These are phyloP conservation scores for Penicillium brasilianum DNA, from an alignment of 2,329 filamentous ascomycete species.

Conservation along the genomic window DNA sequence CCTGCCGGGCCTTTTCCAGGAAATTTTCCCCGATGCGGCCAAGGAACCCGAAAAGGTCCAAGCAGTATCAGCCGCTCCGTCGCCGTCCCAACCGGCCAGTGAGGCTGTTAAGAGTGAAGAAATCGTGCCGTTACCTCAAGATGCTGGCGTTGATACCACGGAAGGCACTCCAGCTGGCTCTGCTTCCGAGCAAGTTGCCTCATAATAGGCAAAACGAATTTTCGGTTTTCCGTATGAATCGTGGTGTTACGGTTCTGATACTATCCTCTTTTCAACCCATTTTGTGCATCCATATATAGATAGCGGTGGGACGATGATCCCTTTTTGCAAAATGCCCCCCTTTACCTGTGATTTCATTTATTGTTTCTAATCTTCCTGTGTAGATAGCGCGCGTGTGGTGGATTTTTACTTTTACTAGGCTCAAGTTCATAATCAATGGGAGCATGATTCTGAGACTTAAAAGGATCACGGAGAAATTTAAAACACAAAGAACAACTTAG, in stretches of 20 bases:
- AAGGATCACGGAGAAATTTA: too few relatives aligned
- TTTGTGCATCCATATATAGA: conserved; percentile 28
- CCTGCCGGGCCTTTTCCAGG: conserved; percentile 62
- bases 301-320: conserved; percentile 9
- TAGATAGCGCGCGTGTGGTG: conserved; percentile 27
- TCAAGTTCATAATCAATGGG: conserved; percentile 15
- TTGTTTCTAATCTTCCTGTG: conserved; percentile 17
- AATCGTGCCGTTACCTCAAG: conserved; percentile 3
- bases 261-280: conserved; percentile 5
- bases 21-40: conserved; percentile 58
- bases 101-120: conserved; percentile 26
- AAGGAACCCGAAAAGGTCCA: conserved; percentile 29
- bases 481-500: neutral
- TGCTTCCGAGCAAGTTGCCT: conserved; percentile 10
- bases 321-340: neutral
- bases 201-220: conserved; percentile 8
- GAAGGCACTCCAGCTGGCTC: conserved; percentile 11
- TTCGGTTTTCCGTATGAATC: neutral
- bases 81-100: conserved; percentile 23
- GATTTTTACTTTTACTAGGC: conserved; percentile 12
- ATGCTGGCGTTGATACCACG: neutral
- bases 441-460: neutral
- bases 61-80: conserved; percentile 24
- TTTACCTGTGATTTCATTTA: conserved; percentile 1
- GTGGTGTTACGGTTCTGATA: conserved; percentile 4